Conservation (phyloP, 2,329 filamentous ascomycete species). For the Ascochyta pisi region DNA sequence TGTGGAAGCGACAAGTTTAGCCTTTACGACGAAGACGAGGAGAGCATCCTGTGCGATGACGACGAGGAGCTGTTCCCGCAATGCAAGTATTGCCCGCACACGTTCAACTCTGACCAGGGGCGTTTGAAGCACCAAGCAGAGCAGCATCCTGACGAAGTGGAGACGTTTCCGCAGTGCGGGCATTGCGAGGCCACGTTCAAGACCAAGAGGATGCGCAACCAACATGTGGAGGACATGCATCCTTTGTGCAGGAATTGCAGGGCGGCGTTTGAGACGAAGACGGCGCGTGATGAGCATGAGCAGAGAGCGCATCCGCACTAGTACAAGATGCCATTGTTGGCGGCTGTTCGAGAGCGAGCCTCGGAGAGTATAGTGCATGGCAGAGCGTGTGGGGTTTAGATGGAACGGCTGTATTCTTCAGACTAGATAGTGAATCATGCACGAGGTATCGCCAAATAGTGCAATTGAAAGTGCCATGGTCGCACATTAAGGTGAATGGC, state of each 20-base stretch:
- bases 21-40: too few relatives aligned
- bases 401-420: not conserved
- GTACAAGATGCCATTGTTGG: not conserved
- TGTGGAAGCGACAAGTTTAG: too few relatives aligned
- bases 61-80: not conserved
- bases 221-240: not conserved
- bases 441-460: not conserved
- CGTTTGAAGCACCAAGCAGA: not conserved
- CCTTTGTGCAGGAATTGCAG: not conserved
- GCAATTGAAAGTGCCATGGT: constrained; percentile 8
- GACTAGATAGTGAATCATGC: not conserved
- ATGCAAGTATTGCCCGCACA: not conserved
- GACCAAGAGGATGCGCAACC: not conserved
- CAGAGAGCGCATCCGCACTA: not conserved
- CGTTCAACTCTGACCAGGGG: not conserved
- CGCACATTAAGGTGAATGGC: constrained; percentile 12
- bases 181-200: not conserved
- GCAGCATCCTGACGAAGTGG: not conserved
- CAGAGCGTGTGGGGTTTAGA: not conserved
- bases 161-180: not conserved
- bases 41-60: not conserved
- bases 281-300: not conserved
- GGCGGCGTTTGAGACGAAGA: not conserved
- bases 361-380: too few relatives aligned
- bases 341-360: not conserved